These are phyloP conservation scores for Ophiostoma ulmi DNA, from an alignment of 2,329 filamentous ascomycete genomes.

Conservation along the genomic window DNA sequence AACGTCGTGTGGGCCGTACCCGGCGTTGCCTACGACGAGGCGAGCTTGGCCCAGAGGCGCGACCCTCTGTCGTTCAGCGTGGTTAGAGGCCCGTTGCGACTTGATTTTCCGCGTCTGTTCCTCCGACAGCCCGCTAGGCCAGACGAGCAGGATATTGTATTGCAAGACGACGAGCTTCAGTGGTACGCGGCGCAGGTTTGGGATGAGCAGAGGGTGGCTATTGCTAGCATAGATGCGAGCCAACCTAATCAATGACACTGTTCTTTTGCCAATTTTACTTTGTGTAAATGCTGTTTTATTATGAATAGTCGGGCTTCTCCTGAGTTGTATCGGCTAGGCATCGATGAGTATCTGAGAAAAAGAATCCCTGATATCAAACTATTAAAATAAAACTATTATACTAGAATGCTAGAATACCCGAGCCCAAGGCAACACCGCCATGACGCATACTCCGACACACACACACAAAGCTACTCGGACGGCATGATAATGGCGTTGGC, in stretches of 20 bases:
- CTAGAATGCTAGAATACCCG: too few species aligned
- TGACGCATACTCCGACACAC: too few species aligned
- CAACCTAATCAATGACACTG: too few species aligned
- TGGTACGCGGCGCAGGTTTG: not conserved
- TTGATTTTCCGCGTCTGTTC: not conserved
- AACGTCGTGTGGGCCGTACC: not conserved
- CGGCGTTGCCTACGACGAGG: not conserved
- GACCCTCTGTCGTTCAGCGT: not conserved
- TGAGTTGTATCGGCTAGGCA: too few species aligned
- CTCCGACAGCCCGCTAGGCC: not conserved
- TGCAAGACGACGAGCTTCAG: not conserved
- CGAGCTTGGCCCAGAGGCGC: not conserved
- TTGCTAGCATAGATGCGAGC: too few species aligned
- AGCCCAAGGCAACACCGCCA: too few species aligned
- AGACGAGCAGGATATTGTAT: not conserved
- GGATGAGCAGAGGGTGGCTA: not conserved
- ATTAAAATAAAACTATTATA: too few species aligned
- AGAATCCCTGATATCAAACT: too few species aligned
- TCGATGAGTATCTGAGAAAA: too few species aligned
- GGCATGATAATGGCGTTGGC: not conserved
- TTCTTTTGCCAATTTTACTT: too few species aligned
- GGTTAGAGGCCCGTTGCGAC: not conserved
- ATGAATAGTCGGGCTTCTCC: too few species aligned
- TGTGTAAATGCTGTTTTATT: too few species aligned
- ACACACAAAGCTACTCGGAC: not conserved